These are phyloP conservation scores for Volvariella volvacea DNA, from an alignment of 1,284 basidiomycete species.

Conservation along the genomic window DNA sequence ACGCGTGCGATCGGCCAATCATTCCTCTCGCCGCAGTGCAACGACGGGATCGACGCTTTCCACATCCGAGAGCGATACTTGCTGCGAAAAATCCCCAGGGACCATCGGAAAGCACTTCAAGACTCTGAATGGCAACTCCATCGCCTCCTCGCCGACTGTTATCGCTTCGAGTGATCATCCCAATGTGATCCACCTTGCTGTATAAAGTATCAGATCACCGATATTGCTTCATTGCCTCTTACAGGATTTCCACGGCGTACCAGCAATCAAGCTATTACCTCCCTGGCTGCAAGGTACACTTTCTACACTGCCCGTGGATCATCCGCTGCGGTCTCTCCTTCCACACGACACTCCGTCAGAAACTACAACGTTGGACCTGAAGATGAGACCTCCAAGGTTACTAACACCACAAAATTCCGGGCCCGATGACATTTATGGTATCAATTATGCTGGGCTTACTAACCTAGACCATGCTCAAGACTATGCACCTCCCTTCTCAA, in stretches of 20 bases:
- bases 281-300: slow-evolving; percentile 21
- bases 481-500: slow-evolving; percentile 24
- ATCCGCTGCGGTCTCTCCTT: slow-evolving; percentile 32
- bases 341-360: slow-evolving; percentile 16
- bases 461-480: not conserved
- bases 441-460: not conserved
- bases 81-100: not conserved
- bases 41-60: not conserved
- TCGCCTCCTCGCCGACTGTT: not conserved
- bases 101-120: slow-evolving; percentile 1
- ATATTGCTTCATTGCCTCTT: too few relatives aligned
- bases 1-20: not conserved
- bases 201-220: too few relatives aligned
- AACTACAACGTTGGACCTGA: not conserved
- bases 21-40: not conserved
- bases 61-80: not conserved
- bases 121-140: slow-evolving; percentile 1
- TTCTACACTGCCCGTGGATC: slow-evolving; percentile 23
- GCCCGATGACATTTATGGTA: not conserved
- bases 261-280: not conserved
- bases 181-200: not conserved
- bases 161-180: not conserved
- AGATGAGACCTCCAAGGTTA: not conserved
- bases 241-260: not conserved
- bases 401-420: not conserved